These are phyloP conservation scores for Penicillium sp. DNA, from an alignment of 2,329 filamentous ascomycete genomes.

Conservation along the genomic window DNA sequence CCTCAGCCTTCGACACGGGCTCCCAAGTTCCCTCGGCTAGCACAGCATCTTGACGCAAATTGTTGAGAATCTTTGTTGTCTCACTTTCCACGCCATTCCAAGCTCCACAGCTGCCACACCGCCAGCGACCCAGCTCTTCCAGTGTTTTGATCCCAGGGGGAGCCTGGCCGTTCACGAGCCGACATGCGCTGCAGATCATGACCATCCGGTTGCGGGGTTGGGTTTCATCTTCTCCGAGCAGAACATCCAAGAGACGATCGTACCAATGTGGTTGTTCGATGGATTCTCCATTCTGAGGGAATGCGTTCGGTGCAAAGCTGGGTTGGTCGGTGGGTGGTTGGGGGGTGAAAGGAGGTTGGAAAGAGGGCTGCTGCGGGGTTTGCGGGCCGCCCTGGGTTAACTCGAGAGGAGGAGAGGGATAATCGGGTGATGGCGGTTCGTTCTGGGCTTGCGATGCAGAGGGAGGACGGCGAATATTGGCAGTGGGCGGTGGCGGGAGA, in stretches of 20 bases:
- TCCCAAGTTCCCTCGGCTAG: conserved; percentile 24
- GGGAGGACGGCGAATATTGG: conserved; percentile 55
- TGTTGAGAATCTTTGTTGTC: conserved; percentile 68
- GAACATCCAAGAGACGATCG: conserved; percentile 85
- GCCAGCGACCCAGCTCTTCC: conserved; percentile 82
- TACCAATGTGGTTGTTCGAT: conserved; percentile 72
- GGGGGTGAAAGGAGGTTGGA: conserved; percentile 9
- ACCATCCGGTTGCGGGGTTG: conserved; percentile 86
- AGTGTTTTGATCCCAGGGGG: conserved; percentile 78
- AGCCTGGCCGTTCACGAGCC: conserved; percentile 92
- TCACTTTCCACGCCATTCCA: conserved; percentile 82
- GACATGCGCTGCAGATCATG: conserved; percentile 77
- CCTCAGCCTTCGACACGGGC: conserved; percentile 23
- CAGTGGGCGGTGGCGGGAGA: conserved; percentile 62
- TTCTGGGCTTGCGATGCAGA: conserved; percentile 14
- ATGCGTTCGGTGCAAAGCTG: conserved; percentile 52
- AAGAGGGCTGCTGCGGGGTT: conserved; percentile 14
- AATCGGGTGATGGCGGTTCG: conserved; percentile 24
- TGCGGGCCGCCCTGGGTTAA: conserved; percentile 14
- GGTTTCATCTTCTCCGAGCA: conserved; percentile 93
- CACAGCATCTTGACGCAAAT: conserved; percentile 49
- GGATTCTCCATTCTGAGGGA: conserved; percentile 38
- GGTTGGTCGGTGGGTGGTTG: conserved; percentile 38
- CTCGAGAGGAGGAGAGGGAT: conserved; percentile 33
- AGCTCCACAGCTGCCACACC: conserved; percentile 78